Base-by-base conservation (phyloP, 768 basidiomycete genomes). In the Thelephora aurantiotincta region DNA sequence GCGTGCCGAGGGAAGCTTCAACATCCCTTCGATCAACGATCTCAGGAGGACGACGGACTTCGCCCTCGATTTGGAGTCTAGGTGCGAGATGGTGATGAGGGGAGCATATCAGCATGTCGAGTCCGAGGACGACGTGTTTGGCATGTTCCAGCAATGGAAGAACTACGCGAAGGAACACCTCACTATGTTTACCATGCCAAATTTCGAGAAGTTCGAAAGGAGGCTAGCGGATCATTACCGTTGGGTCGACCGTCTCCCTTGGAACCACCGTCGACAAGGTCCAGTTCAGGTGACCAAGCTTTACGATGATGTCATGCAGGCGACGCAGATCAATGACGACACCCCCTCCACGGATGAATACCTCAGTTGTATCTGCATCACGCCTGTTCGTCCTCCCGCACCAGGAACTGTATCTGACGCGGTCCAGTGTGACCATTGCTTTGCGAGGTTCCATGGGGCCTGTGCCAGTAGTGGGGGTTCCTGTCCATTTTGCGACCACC, bases 391-490 rank as follows among this genome's bases (percentile, higher is more conserved):
- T 19, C 87, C 86, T 6, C 86, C 86, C n/a, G 78, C 78, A 2
- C 77, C 75, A 3, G 85, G 85, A 11, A 65, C 69, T 18, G 68
- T 73, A 23, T 88, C 88, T 0, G 86, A 89, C 58, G 87, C 88
- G 1, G 88, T 91, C 13, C 88, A 91, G 59, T 91, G 87, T 59
- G 87, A 91, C 58, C 86, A 90, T 55, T 91, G 87, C 52, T 85
- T 75, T 59, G 88, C 87, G 43, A 70, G 86, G 44, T 91, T 91
- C 64, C 87, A 91, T 51, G 86, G 85, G 4, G 72, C 78, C 44
- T 90, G 87, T 55, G 87, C 86, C 11, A 80, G 80, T 54, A 85
- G 82, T 52, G 87, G 87, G n/a, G 88, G 87, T 33, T 91, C 87
- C 4, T 91, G 87, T 58, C 87, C 87, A 0, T 91, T 91, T 68